Conservation (phyloP, 495 filamentous ascomycete species). For the Aspergillus incahuasiensis region DNA sequence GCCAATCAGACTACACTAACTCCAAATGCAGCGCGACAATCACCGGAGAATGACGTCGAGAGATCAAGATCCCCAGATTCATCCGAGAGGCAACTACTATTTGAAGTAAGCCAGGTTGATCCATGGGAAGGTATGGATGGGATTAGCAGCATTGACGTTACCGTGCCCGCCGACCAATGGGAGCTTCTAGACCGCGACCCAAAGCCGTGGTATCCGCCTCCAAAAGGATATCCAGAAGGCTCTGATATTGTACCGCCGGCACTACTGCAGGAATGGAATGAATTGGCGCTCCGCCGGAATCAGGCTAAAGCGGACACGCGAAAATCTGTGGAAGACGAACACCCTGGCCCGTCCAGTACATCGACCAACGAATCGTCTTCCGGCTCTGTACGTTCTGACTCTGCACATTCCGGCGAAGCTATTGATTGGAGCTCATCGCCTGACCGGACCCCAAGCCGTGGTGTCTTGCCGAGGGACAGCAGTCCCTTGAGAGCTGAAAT, state of each 20-base stretch:
- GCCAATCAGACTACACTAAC: neutral
- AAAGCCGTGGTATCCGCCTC: conserved; percentile 43
- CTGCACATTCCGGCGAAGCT: too few relatives aligned
- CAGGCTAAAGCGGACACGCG: neutral
- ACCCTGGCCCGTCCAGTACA: neutral
- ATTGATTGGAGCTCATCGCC: conserved; percentile 13
- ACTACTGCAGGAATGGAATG: conserved; percentile 36
- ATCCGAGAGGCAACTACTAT: neutral
- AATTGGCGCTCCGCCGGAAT: conserved; percentile 27
- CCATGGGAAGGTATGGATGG: conserved; percentile 36
- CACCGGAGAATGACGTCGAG: neutral
- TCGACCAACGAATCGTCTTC: conserved; percentile 1
- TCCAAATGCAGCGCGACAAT: neutral
- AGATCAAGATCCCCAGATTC: neutral
- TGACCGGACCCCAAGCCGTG: neutral
- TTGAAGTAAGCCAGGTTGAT: conserved; percentile 1
- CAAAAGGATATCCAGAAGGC: conserved; percentile 18
- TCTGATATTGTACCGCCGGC: conserved; percentile 34
- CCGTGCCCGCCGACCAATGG: conserved; percentile 57
- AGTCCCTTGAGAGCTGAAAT: conserved; percentile 18
- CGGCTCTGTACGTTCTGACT: conserved; percentile 17
- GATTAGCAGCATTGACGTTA: conserved; percentile 44
- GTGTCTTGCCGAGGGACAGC: conserved; percentile 22
- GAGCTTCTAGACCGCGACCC: conserved; percentile 45
- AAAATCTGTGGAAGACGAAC: neutral